A percentile compares a stretch with the other conserved stretches of the same genome.
Evolutionary conservation across 1,284 basidiomycete genomes (phyloP).

Genomic region (Paramarasmius palmivorus): DNA sequence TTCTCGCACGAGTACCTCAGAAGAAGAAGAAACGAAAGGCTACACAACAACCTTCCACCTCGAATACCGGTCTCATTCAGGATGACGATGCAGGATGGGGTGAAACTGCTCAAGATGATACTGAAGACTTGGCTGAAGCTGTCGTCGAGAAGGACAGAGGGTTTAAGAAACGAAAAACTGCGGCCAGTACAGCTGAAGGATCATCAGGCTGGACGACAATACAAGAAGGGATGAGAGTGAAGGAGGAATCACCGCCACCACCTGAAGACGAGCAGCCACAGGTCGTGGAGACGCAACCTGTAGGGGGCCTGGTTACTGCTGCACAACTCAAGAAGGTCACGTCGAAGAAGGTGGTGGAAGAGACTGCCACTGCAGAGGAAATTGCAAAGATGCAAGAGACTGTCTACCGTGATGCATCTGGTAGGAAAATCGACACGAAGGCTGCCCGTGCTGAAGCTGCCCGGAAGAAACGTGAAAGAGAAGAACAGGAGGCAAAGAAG

Average conservation of each 20-base stretch:
- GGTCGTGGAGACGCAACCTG: conserved; percentile 49
- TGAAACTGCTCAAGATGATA: conserved; percentile 46
- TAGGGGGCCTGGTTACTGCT: conserved; percentile 79
- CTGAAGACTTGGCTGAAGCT: conserved; percentile 56
- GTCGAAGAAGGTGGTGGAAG: conserved; percentile 33
- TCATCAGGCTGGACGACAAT: conserved; percentile 61
- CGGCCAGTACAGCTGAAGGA: conserved; percentile 31
- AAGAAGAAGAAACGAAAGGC: conserved; percentile 65
- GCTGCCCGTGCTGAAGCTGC: conserved; percentile 83
- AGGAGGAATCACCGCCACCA: conserved; percentile 53
- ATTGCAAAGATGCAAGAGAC: conserved; percentile 80
- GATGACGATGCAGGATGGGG: conserved; percentile 77
- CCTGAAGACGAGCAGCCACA: conserved; percentile 70
- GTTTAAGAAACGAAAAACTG: conserved; percentile 68
- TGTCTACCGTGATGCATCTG: conserved; percentile 90
- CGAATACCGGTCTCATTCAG: conserved; percentile 42
- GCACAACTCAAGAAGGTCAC: conserved; percentile 62
- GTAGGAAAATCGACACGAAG: conserved; percentile 88
- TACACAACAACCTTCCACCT: conserved; percentile 29
- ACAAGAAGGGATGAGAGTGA: conserved; percentile 38
- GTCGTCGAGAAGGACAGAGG: conserved; percentile 67
- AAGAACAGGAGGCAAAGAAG: conserved; percentile 85
- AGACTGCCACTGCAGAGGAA: conserved; percentile 53
- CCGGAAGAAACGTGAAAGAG: conserved; percentile 70
- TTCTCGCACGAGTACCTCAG: conserved; percentile 72